Conservation (phyloP, 2,329 filamentous ascomycete genomes). For the Aspergillus aculeatus region DNA sequence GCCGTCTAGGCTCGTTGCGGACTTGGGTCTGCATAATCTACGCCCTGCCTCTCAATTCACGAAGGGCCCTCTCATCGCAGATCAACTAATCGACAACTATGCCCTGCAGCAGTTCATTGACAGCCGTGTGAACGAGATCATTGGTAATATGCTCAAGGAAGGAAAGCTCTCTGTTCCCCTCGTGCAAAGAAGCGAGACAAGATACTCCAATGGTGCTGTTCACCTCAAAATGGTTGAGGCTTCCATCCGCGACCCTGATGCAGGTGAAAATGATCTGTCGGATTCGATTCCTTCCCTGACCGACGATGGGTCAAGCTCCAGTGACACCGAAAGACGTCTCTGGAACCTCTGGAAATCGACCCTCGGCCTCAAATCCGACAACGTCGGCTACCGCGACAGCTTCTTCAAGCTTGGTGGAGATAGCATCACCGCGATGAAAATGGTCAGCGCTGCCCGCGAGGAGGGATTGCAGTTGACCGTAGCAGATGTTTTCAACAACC, state of each 20-base stretch:
- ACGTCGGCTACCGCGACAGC: constrained; percentile 38
- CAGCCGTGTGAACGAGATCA: constrained; percentile 34
- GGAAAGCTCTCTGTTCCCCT: constrained; percentile 2
- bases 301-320: constrained; percentile 26
- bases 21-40: constrained; percentile 17
- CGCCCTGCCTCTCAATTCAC: neutral
- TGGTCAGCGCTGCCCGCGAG: constrained; percentile 42
- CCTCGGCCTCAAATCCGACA: constrained; percentile 33
- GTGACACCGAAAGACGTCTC: constrained; percentile 35
- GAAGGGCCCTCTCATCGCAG: neutral
- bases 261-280: constrained; percentile 10
- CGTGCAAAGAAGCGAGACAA: constrained; percentile 28
- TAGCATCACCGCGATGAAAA: constrained; percentile 44
- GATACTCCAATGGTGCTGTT: constrained; percentile 11
- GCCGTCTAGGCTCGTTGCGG: constrained; percentile 24
- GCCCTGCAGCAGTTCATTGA: constrained; percentile 35
- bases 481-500: constrained; percentile 45
- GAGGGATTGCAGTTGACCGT: constrained; percentile 43
- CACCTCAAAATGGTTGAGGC: constrained; percentile 9
- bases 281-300: constrained; percentile 33
- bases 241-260: constrained; percentile 4
- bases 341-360: constrained; percentile 41
- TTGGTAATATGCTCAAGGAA: constrained; percentile 28
- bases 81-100: constrained; percentile 20
- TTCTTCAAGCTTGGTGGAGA: constrained; percentile 46